Evolutionary conservation across 2,329 filamentous ascomycete species (phyloP), one percentile per base, ranked within the genome.

Genomic region (Achaetomium macrosporum): DNA sequence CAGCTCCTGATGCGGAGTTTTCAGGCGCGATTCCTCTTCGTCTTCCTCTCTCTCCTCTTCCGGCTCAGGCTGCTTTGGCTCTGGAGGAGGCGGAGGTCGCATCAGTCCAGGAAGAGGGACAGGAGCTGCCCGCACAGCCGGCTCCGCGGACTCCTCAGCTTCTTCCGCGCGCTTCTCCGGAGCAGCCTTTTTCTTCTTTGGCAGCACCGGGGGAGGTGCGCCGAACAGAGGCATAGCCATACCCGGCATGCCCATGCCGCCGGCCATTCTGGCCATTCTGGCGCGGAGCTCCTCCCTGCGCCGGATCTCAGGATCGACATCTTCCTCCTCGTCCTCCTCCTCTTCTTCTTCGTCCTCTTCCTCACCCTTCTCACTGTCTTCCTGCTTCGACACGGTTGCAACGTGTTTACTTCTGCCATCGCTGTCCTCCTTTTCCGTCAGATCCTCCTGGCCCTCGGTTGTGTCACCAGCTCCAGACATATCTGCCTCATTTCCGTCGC

Each of bases 191-290:
- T 83, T 83, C 69, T 83, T 83, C 65, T 76, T 82, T 39, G 74
- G 79, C 67, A 90, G 81, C 55, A 82, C 83, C 36, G 79, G 81
- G 35, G 84, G 82, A 17, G 81, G 79, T 16, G 53, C 59, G 13
- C 62, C 62, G 49, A 65, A 64, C 15, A 64, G 49, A 8, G 61
- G 59, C 43, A 63, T 62, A 29, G 88, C 89, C 84, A 97, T 93
- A 63, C 90, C 89, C 66, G 90, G 84, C 86, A 97, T 95, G 43
- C 90, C 90, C 89, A 96, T 96, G 19, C 92, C 92, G 51, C 92
- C 92, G 61, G 92, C 95, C 87, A 99, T 93, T 72, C 96, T 96
- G 42, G 93, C 93, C 90, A 99, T 99, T 62, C 93, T 84, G 57
- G 93, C 90, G 55, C 93, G 83, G 31, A 99, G 76, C 67, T 96